Evolutionary conservation across 2,329 filamentous ascomycete species (phyloP).

Genomic region (Volutella citrinella): DNA sequence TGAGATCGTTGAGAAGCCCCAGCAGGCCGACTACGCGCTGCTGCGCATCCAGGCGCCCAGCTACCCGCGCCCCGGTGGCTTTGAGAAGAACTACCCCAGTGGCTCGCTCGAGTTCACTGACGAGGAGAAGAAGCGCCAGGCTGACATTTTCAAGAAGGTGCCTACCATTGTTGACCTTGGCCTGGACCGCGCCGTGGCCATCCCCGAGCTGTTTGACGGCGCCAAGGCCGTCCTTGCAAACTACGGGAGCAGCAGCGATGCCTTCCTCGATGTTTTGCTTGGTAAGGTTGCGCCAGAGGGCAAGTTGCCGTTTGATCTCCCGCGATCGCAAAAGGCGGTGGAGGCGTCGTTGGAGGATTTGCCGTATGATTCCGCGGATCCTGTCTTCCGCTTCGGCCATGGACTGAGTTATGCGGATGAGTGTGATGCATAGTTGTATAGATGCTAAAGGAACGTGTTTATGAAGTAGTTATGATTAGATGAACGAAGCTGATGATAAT

Average conservation of each 20-base stretch:
- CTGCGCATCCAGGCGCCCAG: constrained; percentile 38
- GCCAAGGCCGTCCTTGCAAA: constrained; percentile 38
- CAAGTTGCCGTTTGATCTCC: constrained; percentile 37
- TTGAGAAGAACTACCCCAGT: constrained; percentile 36
- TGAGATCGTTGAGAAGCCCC: constrained; percentile 31
- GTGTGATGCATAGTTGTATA: background rate
- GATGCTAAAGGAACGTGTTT: background rate
- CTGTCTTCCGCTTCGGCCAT: constrained; percentile 29
- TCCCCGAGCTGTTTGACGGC: constrained; percentile 38
- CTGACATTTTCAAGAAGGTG: constrained; percentile 34
- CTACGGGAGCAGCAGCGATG: constrained; percentile 38
- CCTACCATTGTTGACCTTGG: constrained; percentile 43
- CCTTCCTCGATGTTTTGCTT: constrained; percentile 43
- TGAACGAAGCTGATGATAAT: background rate
- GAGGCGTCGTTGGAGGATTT: constrained; percentile 28
- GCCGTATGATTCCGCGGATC: constrained; percentile 25
- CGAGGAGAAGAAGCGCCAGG: constrained; percentile 22
- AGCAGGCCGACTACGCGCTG: constrained; percentile 40
- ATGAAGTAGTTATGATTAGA: background rate
- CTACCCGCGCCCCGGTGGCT: constrained; percentile 33
- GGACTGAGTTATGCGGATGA: constrained; percentile 29
- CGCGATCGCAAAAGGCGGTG: constrained; percentile 41
- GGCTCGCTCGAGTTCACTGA: constrained; percentile 39
- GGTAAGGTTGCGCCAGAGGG: constrained; percentile 36
- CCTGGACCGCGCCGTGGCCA: constrained; percentile 38